phyloP scores from a whole-genome alignment of 768 basidiomycete genomes.

The Imleria badia region DNA sequence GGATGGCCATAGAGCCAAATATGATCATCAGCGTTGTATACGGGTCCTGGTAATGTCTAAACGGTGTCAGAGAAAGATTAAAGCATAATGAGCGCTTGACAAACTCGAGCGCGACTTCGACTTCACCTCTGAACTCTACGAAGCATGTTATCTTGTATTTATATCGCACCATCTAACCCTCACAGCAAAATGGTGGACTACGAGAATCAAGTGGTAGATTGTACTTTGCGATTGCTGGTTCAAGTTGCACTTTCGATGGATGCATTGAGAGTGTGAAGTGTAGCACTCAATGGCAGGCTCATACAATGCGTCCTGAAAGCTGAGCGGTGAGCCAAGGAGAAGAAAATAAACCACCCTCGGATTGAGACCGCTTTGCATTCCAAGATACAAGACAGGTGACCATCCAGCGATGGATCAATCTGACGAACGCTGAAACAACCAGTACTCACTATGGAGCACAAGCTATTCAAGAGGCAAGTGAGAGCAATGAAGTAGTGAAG shows the following conservation, averaged over 20 bases:
- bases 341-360: too few species aligned
- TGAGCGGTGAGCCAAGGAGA: too few species aligned
- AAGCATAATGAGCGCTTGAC: constrained; percentile 26
- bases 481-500: too few species aligned
- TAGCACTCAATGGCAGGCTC: too few species aligned
- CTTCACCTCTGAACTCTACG: constrained; percentile 91
- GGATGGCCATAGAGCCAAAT: too few species aligned
- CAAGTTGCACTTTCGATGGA: constrained; percentile 82
- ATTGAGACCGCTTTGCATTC: constrained; percentile 85
- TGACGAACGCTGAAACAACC: constrained; percentile 38
- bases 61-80: constrained; percentile 9
- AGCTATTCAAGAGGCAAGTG: too few species aligned
- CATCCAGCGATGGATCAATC: constrained; percentile 85
- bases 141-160: constrained; percentile 98
- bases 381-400: constrained; percentile 54
- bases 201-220: constrained; percentile 43
- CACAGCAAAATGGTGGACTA: too few species aligned
- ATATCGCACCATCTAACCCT: too few species aligned
- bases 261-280: too few species aligned
- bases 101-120: constrained; percentile 90
- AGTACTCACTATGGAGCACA: too few species aligned
- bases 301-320: too few species aligned
- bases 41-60: constrained; percentile 96
- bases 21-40: constrained; percentile 75
- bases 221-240: constrained; percentile 73